A percentile compares a stretch with the other conserved stretches of the same genome.
phyloP scores from a whole-genome alignment of 2,329 filamentous ascomycete species.

The Gyromitra esculenta region DNA sequence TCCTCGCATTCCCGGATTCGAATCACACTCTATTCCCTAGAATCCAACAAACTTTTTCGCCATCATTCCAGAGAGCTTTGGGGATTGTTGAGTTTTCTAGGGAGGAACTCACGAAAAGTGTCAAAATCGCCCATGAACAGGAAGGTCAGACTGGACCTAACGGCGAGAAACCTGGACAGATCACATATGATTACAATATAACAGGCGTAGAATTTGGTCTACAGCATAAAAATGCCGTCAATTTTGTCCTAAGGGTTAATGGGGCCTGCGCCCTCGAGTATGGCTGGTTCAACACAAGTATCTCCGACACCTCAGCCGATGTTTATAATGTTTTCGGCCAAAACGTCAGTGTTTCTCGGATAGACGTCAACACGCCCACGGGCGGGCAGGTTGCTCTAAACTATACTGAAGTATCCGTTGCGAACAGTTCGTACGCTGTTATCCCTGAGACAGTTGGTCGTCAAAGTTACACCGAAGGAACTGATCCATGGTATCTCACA shows the following conservation, averaged over 20 bases:
- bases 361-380: background rate
- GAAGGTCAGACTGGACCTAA: background rate
- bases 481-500: slow-evolving; percentile 34
- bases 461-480: background rate
- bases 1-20: background rate
- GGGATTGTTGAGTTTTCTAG: slow-evolving; percentile 25
- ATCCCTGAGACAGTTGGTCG: background rate
- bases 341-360: background rate
- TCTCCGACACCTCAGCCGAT: background rate
- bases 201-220: slow-evolving; percentile 39
- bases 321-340: slow-evolving; percentile 1
- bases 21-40: background rate
- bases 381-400: background rate
- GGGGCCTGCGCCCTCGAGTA: slow-evolving; percentile 34
- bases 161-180: background rate
- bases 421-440: slow-evolving; percentile 23
- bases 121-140: background rate
- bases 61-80: slow-evolving; percentile 31
- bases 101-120: background rate
- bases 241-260: background rate
- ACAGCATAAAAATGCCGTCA: slow-evolving; percentile 18
- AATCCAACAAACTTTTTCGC: slow-evolving; percentile 5
- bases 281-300: background rate
- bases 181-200: slow-evolving; percentile 26
- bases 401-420: rapidly evolving